Percentiles rank a stretch among this genome's conserved stretches.
phyloP scores from a whole-genome alignment of 1,139 yeast species.

The Geotrichum histeridarum region DNA sequence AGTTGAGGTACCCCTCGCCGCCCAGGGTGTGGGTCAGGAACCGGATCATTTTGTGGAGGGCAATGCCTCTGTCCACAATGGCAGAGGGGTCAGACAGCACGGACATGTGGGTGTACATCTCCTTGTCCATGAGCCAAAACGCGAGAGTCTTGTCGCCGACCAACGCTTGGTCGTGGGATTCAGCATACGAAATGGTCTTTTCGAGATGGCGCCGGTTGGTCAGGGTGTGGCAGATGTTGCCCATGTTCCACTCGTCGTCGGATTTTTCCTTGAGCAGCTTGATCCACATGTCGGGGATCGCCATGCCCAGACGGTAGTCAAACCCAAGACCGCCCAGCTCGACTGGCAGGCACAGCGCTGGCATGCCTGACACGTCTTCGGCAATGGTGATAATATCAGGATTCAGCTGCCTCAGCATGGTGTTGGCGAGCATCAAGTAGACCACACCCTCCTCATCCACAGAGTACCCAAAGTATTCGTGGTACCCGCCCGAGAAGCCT shows the following conservation, averaged over 20 bases:
- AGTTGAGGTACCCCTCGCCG: constrained; percentile 92
- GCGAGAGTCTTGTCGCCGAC: constrained; percentile 97
- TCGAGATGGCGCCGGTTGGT: constrained; percentile 87
- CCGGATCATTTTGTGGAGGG: constrained; percentile 86
- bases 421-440: constrained; percentile 87
- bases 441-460: constrained; percentile 86
- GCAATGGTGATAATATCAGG: constrained; percentile 77
- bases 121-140: constrained; percentile 97
- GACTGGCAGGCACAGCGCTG: constrained; percentile 78
- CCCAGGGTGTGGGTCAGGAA: constrained; percentile 82
- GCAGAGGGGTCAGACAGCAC: constrained; percentile 65
- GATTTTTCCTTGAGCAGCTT: constrained; percentile 73
- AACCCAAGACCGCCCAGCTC: constrained; percentile 83
- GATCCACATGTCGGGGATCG: constrained; percentile 98
- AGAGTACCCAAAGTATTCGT: constrained; percentile 76
- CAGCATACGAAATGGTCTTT: constrained; percentile 87
- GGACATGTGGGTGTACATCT: constrained; percentile 98
- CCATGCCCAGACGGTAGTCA: constrained; percentile 92
- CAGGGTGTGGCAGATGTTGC: constrained; percentile 69
- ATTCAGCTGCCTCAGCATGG: constrained; percentile 54
- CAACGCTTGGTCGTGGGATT: constrained; percentile 94
- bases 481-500: constrained; percentile 86
- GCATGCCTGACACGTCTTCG: constrained; percentile 97
- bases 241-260: constrained; percentile 93
- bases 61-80: constrained; percentile 78